Percentiles rank a stretch among this genome's conserved stretches.
phyloP scores from a whole-genome alignment of 208 protist genomes.

The Phytomonas francai region DNA sequence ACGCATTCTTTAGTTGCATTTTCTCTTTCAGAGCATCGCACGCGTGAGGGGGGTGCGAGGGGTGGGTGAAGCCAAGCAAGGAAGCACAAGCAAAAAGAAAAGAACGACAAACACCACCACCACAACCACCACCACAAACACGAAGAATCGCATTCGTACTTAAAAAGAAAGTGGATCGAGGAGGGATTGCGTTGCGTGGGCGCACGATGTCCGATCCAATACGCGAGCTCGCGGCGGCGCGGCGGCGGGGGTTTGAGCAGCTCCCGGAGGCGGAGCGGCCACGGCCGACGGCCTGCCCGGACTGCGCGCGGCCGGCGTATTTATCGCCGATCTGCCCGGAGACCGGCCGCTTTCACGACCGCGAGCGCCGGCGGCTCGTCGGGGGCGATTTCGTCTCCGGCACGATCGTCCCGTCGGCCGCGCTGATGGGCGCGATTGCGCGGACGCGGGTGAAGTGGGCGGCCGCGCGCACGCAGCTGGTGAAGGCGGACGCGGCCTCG shows the following conservation, averaged over 20 bases:
- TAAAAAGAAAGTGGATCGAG: too few species aligned
- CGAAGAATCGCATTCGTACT: too few species aligned
- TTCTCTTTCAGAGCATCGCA: neutral
- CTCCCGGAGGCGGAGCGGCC: slow-evolving; percentile 25
- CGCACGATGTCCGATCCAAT: slow-evolving; percentile 9
- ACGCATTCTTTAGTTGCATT: neutral
- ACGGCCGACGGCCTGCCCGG: slow-evolving; percentile 34
- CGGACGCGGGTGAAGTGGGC: slow-evolving; percentile 69
- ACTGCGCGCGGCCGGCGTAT: slow-evolving; percentile 55
- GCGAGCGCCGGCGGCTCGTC: slow-evolving; percentile 44
- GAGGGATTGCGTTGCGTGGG: too few species aligned
- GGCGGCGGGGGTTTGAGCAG: slow-evolving; percentile 22
- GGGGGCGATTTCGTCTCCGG: slow-evolving; percentile 48
- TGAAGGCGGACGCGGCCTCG: slow-evolving; percentile 58
- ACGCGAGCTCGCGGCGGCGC: slow-evolving; percentile 16
- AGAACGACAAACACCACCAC: slow-evolving; percentile 9
- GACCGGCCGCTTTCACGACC: slow-evolving; percentile 71
- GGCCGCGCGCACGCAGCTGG: slow-evolving; percentile 57
- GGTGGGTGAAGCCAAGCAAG: too few species aligned
- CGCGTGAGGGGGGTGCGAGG: too few species aligned
- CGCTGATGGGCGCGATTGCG: slow-evolving; percentile 73
- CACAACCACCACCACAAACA: too few species aligned
- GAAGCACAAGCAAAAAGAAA: slow-evolving; percentile 7
- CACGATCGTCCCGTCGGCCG: slow-evolving; percentile 38
- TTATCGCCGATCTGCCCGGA: slow-evolving; percentile 43